Percentiles rank a stretch among this genome's conserved stretches.
Conservation (phyloP, 2,329 filamentous ascomycete species). For the Aureobasidium lini region DNA sequence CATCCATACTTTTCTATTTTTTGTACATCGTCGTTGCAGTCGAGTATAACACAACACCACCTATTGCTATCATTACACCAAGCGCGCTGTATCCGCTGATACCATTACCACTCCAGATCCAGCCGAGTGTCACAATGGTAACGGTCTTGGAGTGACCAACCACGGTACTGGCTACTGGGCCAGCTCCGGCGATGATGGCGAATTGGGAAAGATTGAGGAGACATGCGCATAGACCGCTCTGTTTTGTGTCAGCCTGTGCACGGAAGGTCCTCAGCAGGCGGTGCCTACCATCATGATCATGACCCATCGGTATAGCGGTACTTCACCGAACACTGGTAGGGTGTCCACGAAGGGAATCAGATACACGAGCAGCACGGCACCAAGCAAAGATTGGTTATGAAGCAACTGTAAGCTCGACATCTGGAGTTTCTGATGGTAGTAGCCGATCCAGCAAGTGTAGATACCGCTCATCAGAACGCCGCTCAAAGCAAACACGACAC, state of each 20-base stretch:
- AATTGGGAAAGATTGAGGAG: constrained; percentile 49
- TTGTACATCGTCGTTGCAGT: background rate
- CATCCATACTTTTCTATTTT: background rate
- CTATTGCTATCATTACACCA: constrained; percentile 25
- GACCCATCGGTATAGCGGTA: constrained; percentile 31
- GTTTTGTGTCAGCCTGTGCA: background rate
- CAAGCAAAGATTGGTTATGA: constrained; percentile 59
- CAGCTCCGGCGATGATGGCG: constrained; percentile 27
- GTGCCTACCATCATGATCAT: constrained; percentile 51
- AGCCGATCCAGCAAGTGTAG: constrained; percentile 63
- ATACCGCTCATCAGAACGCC: constrained; percentile 59
- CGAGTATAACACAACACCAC: constrained; percentile 25
- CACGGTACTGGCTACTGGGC: constrained; percentile 28
- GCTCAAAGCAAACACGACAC: constrained; percentile 56
- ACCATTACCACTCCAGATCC: constrained; percentile 21
- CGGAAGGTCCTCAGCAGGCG: background rate
- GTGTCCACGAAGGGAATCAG: constrained; percentile 59
- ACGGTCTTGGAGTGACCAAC: constrained; percentile 30
- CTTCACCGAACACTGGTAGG: constrained; percentile 50
- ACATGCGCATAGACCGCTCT: constrained; percentile 57
- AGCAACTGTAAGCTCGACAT: constrained; percentile 64
- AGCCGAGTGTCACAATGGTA: constrained; percentile 26
- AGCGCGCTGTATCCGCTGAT: constrained; percentile 23
- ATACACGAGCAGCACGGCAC: constrained; percentile 56
- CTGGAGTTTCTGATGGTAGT: constrained; percentile 57